These are phyloP conservation scores for Penicillium angulare DNA, from an alignment of 495 filamentous ascomycete genomes.

Conservation along the genomic window DNA sequence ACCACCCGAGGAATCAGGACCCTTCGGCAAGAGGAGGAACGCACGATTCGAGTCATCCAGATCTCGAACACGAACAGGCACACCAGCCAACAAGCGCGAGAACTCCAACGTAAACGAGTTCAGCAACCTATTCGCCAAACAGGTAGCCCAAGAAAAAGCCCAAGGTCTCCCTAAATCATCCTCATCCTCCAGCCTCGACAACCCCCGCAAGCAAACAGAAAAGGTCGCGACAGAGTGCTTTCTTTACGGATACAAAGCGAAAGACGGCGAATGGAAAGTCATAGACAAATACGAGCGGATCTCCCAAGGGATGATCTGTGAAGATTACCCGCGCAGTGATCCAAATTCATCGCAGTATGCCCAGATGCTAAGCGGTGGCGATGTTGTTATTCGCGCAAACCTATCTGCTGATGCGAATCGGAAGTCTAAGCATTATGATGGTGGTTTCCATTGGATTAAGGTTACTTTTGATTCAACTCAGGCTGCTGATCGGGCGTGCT, in stretches of 20 bases:
- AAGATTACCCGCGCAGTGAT: conserved; percentile 76
- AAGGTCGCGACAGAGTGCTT: conserved; percentile 78
- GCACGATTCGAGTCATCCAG: conserved; percentile 50
- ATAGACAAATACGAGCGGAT: conserved; percentile 82
- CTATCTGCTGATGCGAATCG: conserved; percentile 67
- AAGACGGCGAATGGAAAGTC: conserved; percentile 74
- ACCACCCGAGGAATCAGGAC: conserved; percentile 59
- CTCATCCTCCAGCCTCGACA: conserved; percentile 42
- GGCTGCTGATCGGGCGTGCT: conserved; percentile 73
- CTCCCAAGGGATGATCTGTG: conserved; percentile 71
- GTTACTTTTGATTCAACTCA: conserved; percentile 83
- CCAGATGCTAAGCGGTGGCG: conserved; percentile 57
- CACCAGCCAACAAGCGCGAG: conserved; percentile 58
- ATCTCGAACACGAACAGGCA: conserved; percentile 58
- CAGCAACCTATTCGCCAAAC: conserved; percentile 43
- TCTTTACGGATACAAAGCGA: conserved; percentile 73
- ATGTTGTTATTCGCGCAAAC: conserved; percentile 58
- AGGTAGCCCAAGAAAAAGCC: conserved; percentile 42
- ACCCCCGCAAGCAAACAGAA: conserved; percentile 41
- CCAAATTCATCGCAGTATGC: conserved; percentile 54
- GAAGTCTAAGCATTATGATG: conserved; percentile 71
- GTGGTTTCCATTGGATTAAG: conserved; percentile 88
- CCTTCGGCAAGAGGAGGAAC: conserved; percentile 58
- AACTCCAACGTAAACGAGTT: conserved; percentile 56
- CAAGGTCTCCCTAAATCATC: conserved; percentile 40